Conservation (phyloP, 1,139 yeast genomes). For the Kluyveromyces sp. region DNA sequence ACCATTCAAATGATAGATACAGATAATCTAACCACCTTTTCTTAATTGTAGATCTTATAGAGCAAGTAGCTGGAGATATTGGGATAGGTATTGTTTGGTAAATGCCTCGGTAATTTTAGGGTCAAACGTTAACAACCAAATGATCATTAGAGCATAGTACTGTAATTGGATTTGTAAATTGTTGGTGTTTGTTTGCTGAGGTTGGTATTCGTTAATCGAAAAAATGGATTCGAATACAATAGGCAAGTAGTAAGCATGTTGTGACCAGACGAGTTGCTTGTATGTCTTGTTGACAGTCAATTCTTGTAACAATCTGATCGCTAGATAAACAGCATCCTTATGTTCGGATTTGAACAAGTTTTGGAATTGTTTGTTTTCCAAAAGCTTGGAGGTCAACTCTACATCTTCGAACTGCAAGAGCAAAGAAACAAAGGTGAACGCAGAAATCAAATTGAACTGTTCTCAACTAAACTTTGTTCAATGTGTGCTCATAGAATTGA, state of each 20-base stretch:
- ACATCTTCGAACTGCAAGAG: slow-evolving; percentile 27
- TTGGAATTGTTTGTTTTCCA: slow-evolving; percentile 16
- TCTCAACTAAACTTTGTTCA: slow-evolving; percentile 19
- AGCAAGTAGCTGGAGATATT: slow-evolving; percentile 48
- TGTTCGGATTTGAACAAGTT: slow-evolving; percentile 21
- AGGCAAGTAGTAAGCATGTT: slow-evolving; percentile 48
- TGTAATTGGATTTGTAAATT: slow-evolving; percentile 66
- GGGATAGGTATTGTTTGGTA: slow-evolving; percentile 35
- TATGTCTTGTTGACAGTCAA: slow-evolving; percentile 46
- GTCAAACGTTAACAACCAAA: slow-evolving; percentile 83
- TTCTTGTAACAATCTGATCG: slow-evolving; percentile 28
- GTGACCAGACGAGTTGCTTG: slow-evolving; percentile 51
- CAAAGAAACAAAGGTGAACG: slow-evolving; percentile 28
- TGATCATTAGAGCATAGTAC: slow-evolving; percentile 65
- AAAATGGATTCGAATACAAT: slow-evolving; percentile 41
- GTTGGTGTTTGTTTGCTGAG: slow-evolving; percentile 37
- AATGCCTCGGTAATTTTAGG: slow-evolving; percentile 45
- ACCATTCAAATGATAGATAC: slow-evolving; percentile 63
- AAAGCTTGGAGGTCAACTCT: slow-evolving; percentile 16
- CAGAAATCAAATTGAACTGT: slow-evolving; percentile 23
- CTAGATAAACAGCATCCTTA: slow-evolving; percentile 27
- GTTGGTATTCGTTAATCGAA: slow-evolving; percentile 18
- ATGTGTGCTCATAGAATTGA: slow-evolving; percentile 29
- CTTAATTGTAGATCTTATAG: slow-evolving; percentile 75
- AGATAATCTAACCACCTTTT: slow-evolving; percentile 78